Conservation (phyloP, 2,329 filamentous ascomycete genomes). For the Trichoderma hamatum region DNA sequence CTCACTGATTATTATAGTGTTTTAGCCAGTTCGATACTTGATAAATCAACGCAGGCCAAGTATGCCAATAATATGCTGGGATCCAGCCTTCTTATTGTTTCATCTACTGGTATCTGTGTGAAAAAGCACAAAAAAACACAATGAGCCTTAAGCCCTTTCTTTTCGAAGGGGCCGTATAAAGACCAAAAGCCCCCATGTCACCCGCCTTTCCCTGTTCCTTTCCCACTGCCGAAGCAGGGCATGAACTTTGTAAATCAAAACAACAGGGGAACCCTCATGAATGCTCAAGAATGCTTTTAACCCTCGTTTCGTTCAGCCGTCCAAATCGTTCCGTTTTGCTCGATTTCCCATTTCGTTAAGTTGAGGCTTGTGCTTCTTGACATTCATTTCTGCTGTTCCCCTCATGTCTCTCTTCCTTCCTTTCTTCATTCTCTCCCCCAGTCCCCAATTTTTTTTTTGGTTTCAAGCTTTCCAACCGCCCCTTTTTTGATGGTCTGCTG, state of each 20-base stretch:
- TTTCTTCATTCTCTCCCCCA: background rate
- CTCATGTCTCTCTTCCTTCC: background rate
- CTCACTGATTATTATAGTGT: background rate
- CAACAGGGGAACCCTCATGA: background rate
- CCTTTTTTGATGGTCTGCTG: conserved; percentile 9
- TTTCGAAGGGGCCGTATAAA: background rate
- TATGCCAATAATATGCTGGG: conserved; percentile 13
- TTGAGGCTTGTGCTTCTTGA: background rate
- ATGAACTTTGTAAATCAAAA: background rate
- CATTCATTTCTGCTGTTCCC: background rate
- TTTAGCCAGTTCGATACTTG: background rate
- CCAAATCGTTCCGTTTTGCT: background rate
- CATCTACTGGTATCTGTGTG: conserved; percentile 36
- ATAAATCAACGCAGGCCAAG: background rate
- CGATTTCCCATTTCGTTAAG: background rate
- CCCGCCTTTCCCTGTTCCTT: background rate
- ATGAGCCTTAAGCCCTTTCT: background rate
- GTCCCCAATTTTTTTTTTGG: conserved; percentile 10
- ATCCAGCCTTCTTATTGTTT: conserved; percentile 30
- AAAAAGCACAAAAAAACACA: conserved; percentile 1
- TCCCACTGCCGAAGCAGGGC: background rate
- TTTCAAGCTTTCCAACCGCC: conserved; percentile 16
- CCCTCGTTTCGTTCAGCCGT: conserved; percentile 7
- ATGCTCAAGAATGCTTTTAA: conserved; percentile 1
- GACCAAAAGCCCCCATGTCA: conserved; percentile 7